These are phyloP conservation scores for Aureobasidium namibiae DNA, from an alignment of 2,329 filamentous ascomycete genomes.

Conservation along the genomic window DNA sequence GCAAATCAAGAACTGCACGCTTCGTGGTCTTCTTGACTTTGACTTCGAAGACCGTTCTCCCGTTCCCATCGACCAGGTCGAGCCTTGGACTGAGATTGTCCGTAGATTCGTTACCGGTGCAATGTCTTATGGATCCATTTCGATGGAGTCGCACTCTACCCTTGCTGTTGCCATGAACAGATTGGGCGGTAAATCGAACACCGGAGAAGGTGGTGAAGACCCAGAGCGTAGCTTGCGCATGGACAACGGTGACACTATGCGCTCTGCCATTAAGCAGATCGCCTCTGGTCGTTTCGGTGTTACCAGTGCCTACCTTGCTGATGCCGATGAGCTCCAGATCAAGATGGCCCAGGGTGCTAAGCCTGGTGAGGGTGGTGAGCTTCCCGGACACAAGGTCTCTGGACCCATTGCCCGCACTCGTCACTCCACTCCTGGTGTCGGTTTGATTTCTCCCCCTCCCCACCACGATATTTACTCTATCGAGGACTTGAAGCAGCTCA, in stretches of 20 bases:
- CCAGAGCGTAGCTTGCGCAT: constrained; percentile 79
- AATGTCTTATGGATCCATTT: constrained; percentile 98
- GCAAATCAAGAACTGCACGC: constrained; percentile 91
- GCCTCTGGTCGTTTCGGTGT: constrained; percentile 94
- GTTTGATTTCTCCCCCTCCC: constrained; percentile 88
- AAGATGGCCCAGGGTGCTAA: constrained; percentile 99
- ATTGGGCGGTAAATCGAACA: constrained; percentile 93
- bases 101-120: constrained; percentile 93
- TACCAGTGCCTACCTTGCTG: constrained; percentile 86
- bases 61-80: constrained; percentile 91
- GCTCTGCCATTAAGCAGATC: constrained; percentile 95
- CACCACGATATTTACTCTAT: constrained; percentile 99
- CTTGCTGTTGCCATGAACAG: constrained; percentile 95
- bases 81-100: constrained; percentile 97
- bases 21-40: constrained; percentile 90
- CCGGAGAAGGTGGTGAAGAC: constrained; percentile 93
- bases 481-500: constrained; percentile 93
- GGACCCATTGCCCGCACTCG: constrained; percentile 88
- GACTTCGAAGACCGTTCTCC: constrained; percentile 80
- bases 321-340: constrained; percentile 94
- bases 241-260: constrained; percentile 92
- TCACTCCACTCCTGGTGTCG: constrained; percentile 92
- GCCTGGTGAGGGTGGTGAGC: constrained; percentile 93
- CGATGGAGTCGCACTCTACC: constrained; percentile 96
- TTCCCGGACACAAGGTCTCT: constrained; percentile 94